Evolutionary conservation across 1,284 basidiomycete species (phyloP).

Genomic region (Heterobasidion irregulare): DNA sequence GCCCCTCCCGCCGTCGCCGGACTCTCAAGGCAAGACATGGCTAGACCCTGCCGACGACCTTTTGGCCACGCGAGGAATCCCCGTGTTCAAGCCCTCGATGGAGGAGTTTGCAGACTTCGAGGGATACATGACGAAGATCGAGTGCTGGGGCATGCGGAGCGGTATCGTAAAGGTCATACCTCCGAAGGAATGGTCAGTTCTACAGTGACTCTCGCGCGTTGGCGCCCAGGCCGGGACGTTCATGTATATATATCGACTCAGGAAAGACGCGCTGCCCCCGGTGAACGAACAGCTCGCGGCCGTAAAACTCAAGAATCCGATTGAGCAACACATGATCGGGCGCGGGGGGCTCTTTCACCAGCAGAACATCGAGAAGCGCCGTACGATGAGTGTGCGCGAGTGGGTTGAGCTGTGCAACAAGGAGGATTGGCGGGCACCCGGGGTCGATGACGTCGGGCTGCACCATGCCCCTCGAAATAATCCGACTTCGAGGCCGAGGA

Average conservation of each 20-base stretch:
- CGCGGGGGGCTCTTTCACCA: constrained; percentile 82
- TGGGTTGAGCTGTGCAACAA: constrained; percentile 79
- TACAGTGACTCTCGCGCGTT: not conserved
- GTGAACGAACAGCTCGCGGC: constrained; percentile 58
- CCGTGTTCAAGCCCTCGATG: constrained; percentile 89
- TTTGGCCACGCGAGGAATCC: constrained; percentile 80
- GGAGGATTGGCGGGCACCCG: constrained; percentile 60
- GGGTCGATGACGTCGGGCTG: constrained; percentile 58
- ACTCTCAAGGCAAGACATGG: constrained; percentile 52
- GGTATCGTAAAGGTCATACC: constrained; percentile 94
- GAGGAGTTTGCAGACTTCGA: constrained; percentile 88
- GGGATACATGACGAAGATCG: constrained; percentile 76
- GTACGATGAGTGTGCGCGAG: constrained; percentile 74
- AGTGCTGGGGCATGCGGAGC: constrained; percentile 81
- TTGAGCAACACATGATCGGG: constrained; percentile 89
- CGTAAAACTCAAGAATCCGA: constrained; percentile 78
- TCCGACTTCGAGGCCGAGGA: constrained; percentile 8
- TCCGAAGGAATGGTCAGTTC: constrained; percentile 80
- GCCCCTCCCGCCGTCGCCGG: constrained; percentile 46
- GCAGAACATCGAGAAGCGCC: constrained; percentile 86
- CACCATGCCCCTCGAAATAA: constrained; percentile 3
- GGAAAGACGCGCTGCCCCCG: constrained; percentile 66
- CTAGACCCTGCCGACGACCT: constrained; percentile 79
- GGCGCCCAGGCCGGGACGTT: not conserved
- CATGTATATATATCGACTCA: constrained; percentile 20